phyloP scores from a whole-genome alignment of 257 asterid genomes.

The Solanum sejunctum region DNA sequence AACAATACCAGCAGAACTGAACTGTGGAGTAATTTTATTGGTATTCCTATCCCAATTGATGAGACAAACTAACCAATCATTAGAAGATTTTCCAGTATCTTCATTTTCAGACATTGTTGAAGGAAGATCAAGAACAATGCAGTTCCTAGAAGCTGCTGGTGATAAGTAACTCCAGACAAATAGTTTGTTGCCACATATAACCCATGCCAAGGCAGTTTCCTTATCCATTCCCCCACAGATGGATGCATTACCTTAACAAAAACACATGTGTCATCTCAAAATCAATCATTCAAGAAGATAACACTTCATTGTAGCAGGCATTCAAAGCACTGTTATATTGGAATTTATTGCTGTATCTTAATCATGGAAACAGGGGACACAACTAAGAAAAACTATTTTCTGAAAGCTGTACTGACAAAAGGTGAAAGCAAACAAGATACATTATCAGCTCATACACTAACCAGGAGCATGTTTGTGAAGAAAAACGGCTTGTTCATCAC shows the following conservation, averaged over 20 bases:
- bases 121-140: slow-evolving; percentile 57
- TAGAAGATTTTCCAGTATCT: slow-evolving; percentile 27
- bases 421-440: background rate
- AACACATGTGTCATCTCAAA: slow-evolving; percentile 1
- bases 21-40: slow-evolving; percentile 18
- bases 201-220: slow-evolving; percentile 73
- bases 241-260: slow-evolving; percentile 45
- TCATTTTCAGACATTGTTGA: slow-evolving; percentile 25
- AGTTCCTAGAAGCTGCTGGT: slow-evolving; percentile 47
- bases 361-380: background rate
- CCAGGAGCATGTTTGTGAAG: slow-evolving; percentile 49
- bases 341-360: background rate
- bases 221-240: slow-evolving; percentile 85
- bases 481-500: slow-evolving; percentile 53
- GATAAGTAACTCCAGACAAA: slow-evolving; percentile 73
- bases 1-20: slow-evolving; percentile 60
- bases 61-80: slow-evolving; percentile 56
- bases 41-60: slow-evolving; percentile 50
- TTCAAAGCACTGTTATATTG: background rate
- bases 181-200: slow-evolving; percentile 48
- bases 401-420: background rate
- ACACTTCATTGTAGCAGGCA: background rate
- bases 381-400: background rate
- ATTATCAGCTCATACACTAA: slow-evolving; percentile 16
- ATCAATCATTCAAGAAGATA: background rate